A percentile compares a stretch with the other conserved stretches of the same genome.
Evolutionary conservation across 495 filamentous ascomycete genomes (phyloP).

Genomic region (Hypoxylon crocopeplum): DNA sequence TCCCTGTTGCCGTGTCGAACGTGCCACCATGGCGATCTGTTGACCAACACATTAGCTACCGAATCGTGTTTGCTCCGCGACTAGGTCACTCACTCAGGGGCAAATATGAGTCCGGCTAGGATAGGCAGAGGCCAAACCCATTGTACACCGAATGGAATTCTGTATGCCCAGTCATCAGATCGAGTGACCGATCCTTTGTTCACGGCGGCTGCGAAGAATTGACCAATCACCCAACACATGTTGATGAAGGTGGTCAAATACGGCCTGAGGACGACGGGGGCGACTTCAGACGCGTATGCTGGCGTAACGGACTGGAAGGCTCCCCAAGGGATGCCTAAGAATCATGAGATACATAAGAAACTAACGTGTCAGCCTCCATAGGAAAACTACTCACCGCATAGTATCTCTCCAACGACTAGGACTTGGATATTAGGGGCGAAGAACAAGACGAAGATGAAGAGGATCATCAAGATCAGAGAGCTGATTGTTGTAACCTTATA

Average conservation of each 20-base stretch:
- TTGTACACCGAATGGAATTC: slow-evolving; percentile 68
- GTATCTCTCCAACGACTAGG: slow-evolving; percentile 68
- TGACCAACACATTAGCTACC: not conserved
- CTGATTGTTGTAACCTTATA: slow-evolving; percentile 47
- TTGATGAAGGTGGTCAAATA: slow-evolving; percentile 76
- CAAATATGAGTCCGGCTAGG: slow-evolving; percentile 63
- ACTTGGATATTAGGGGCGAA: slow-evolving; percentile 67
- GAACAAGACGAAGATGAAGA: slow-evolving; percentile 61
- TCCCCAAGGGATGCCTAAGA: slow-evolving; percentile 70
- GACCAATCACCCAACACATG: slow-evolving; percentile 75
- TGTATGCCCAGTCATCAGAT: slow-evolving; percentile 66
- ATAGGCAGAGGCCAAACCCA: slow-evolving; percentile 80
- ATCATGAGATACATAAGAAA: slow-evolving; percentile 2
- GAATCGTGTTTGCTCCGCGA: not conserved
- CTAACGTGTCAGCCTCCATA: not conserved
- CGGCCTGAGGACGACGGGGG: slow-evolving; percentile 66
- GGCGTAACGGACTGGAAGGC: slow-evolving; percentile 66
- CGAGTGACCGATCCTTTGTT: slow-evolving; percentile 60
- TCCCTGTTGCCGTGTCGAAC: slow-evolving; percentile 63
- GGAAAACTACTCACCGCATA: slow-evolving; percentile 45
- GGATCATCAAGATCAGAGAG: slow-evolving; percentile 52
- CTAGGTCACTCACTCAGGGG: slow-evolving; percentile 58
- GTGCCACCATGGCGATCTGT: slow-evolving; percentile 71
- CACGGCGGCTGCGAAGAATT: slow-evolving; percentile 71
- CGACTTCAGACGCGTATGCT: slow-evolving; percentile 74